These are phyloP conservation scores for Vigna nakashimae DNA, from an alignment of 306 rosid species.

Conservation along the genomic window DNA sequence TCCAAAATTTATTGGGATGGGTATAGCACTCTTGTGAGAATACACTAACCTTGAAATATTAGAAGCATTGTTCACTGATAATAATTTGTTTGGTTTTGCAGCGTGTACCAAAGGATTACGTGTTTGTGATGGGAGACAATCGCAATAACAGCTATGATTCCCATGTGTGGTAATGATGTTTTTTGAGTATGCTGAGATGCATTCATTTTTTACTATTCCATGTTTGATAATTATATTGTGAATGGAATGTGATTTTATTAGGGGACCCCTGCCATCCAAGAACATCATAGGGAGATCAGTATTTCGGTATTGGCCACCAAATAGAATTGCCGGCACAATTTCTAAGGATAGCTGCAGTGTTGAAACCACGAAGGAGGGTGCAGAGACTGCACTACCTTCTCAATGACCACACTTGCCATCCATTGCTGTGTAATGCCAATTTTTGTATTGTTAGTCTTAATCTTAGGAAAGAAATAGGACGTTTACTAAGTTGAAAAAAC, in stretches of 20 bases:
- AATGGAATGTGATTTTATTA: constrained; percentile 47
- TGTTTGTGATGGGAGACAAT: constrained; percentile 99
- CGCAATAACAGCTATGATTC: constrained; percentile 98
- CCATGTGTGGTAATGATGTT: constrained; percentile 77
- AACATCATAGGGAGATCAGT: constrained; percentile 93
- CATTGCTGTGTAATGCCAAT: no score
- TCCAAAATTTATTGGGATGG: no score
- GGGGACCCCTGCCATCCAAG: constrained; percentile 97
- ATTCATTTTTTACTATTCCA: constrained; percentile 1
- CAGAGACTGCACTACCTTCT: constrained; percentile 44
- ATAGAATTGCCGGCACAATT: constrained; percentile 76
- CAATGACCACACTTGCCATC: constrained; percentile 38
- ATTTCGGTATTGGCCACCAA: constrained; percentile 94
- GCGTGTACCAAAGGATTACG: constrained; percentile 85
- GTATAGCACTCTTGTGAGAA: no score
- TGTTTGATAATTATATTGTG: constrained; percentile 32
- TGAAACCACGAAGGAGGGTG: constrained; percentile 56
- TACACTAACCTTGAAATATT: no score
- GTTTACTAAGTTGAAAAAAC: constrained; percentile 2
- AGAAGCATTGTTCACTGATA: no score
- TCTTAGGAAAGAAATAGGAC: background rate
- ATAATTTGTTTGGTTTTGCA: constrained; percentile 38
- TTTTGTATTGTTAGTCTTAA: background rate
- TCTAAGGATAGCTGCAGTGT: constrained; percentile 67
- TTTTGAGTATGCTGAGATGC: background rate